Evolutionary conservation across 2,329 filamentous ascomycete genomes (phyloP).

Genomic region (Hymenoscyphus infarciens): DNA sequence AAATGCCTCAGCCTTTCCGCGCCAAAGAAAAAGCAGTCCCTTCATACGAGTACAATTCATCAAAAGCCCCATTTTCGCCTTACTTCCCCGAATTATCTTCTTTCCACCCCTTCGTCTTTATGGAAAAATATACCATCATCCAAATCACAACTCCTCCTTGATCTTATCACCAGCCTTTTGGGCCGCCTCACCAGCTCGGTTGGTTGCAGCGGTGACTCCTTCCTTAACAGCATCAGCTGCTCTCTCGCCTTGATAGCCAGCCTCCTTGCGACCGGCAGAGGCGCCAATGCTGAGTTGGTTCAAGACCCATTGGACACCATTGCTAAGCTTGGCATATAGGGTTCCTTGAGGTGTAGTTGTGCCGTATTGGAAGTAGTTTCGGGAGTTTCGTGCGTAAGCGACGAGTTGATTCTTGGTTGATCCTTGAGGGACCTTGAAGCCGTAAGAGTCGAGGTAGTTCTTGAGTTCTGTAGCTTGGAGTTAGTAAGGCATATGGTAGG

Average conservation of each 20-base stretch:
- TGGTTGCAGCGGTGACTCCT: slow-evolving; percentile 32
- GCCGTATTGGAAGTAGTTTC: slow-evolving; percentile 74
- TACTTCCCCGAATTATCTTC: neutral
- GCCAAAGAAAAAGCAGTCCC: neutral
- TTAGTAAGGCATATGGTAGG: slow-evolving; percentile 32
- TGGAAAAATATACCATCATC: neutral
- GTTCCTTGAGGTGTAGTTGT: slow-evolving; percentile 63
- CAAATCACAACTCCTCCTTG: slow-evolving; percentile 36
- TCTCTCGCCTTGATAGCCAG: slow-evolving; percentile 41
- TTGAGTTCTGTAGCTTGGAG: slow-evolving; percentile 53
- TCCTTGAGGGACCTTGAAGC: slow-evolving; percentile 44
- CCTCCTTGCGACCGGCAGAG: slow-evolving; percentile 43
- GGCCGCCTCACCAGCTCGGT: slow-evolving; percentile 37
- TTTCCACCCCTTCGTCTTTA: neutral
- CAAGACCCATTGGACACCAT: slow-evolving; percentile 44
- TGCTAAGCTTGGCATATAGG: slow-evolving; percentile 59
- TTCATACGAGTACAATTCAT: slow-evolving; percentile 3
- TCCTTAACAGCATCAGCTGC: slow-evolving; percentile 41
- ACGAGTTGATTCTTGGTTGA: slow-evolving; percentile 59
- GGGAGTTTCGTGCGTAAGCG: slow-evolving; percentile 67
- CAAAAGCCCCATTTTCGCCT: neutral
- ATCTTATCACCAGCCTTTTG: slow-evolving; percentile 34
- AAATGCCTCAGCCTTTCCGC: neutral
- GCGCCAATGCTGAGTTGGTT: slow-evolving; percentile 47
- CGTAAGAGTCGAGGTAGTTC: slow-evolving; percentile 75